Evolutionary conservation across 352 stramenopile genomes (phyloP).

Genomic region (Phytopythium delawarense): DNA sequence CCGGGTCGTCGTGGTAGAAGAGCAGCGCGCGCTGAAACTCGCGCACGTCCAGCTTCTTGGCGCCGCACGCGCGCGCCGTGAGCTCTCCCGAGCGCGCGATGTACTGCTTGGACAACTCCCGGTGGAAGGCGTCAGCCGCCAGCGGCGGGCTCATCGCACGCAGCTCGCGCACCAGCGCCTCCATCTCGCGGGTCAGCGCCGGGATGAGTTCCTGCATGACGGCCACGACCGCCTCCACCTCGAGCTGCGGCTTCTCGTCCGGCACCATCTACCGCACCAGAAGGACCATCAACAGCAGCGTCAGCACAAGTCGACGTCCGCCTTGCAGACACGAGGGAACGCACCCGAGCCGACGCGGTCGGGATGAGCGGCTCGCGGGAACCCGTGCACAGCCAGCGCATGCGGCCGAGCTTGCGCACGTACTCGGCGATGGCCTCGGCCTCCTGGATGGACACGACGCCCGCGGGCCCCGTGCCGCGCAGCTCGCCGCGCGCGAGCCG

Average conservation of each 20-base stretch:
- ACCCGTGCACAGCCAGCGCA: constrained; percentile 79
- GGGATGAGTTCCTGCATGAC: constrained; percentile 77
- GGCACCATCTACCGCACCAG: constrained; percentile 29
- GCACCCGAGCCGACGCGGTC: constrained; percentile 27
- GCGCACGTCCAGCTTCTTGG: constrained; percentile 50
- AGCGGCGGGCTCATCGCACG: constrained; percentile 26
- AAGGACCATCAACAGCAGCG: neutral
- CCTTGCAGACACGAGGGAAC: neutral
- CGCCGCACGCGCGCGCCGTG: constrained; percentile 48
- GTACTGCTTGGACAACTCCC: constrained; percentile 60
- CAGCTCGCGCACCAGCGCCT: constrained; percentile 41
- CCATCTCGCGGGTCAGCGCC: constrained; percentile 68
- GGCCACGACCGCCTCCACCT: constrained; percentile 42
- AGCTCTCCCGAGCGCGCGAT: constrained; percentile 55
- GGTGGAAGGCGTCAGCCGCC: constrained; percentile 35
- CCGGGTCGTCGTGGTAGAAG: constrained; percentile 71
- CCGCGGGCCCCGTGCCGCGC: constrained; percentile 36
- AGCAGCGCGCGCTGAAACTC: constrained; percentile 72
- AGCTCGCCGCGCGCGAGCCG: constrained; percentile 52
- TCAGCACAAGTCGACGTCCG: neutral
- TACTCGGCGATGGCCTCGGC: constrained; percentile 69
- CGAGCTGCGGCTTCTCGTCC: constrained; percentile 61
- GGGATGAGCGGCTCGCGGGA: constrained; percentile 70
- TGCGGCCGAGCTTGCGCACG: constrained; percentile 59
- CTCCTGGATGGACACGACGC: constrained; percentile 57